phyloP scores from a whole-genome alignment of 2,329 filamentous ascomycete genomes.

The Calonectria montana region DNA sequence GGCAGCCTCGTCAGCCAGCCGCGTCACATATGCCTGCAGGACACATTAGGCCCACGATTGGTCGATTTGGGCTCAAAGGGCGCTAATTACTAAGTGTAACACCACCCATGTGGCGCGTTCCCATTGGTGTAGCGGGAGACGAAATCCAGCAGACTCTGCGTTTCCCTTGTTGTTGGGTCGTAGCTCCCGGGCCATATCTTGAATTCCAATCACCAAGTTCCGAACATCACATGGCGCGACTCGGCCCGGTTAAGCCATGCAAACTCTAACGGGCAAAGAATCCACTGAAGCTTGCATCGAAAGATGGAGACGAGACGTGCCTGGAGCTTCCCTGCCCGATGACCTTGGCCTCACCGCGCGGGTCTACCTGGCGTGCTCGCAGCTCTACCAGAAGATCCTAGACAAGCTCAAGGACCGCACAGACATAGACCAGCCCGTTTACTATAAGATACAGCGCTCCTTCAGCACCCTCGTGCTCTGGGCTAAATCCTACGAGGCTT shows the following conservation, averaged over 20 bases:
- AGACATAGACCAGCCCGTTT: constrained; percentile 1
- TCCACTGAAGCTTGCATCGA: constrained; percentile 1
- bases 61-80: neutral
- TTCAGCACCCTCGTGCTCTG: constrained; percentile 1
- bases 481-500: neutral
- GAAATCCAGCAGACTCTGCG: constrained; percentile 9
- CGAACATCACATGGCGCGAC: constrained; percentile 6
- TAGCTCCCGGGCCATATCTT: constrained; percentile 3
- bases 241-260: constrained; percentile 11
- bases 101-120: constrained; percentile 7
- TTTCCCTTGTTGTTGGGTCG: constrained; percentile 8
- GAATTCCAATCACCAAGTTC: constrained; percentile 9
- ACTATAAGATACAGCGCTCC: constrained; percentile 1
- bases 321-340: constrained; percentile 2
- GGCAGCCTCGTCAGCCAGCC: neutral
- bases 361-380: neutral
- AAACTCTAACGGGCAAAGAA: constrained; percentile 6
- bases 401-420: constrained; percentile 5
- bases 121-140: neutral
- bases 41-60: neutral
- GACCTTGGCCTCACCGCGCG: neutral
- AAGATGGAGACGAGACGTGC: constrained; percentile 6
- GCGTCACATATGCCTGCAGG: constrained; percentile 1
- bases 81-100: constrained; percentile 7
- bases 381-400: constrained; percentile 3